Percentiles rank a stretch among this genome's conserved stretches.
Conservation (phyloP, 2,329 filamentous ascomycete genomes). For the Penicillium hordei region DNA sequence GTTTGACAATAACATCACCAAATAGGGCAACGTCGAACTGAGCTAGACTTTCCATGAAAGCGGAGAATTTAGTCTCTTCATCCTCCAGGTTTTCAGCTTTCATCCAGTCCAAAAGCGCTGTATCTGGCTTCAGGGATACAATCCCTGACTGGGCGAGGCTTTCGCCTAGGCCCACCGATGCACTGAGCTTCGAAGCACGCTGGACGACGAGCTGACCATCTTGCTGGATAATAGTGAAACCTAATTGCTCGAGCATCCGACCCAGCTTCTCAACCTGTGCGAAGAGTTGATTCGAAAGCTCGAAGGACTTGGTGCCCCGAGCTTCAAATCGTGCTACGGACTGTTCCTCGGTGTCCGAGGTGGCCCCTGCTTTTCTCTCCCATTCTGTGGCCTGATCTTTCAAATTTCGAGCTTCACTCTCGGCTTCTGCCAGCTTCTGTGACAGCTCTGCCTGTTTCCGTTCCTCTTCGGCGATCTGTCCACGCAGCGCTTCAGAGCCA, state of each 20-base stretch:
- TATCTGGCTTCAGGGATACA: conserved; percentile 53
- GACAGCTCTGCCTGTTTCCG: conserved; percentile 65
- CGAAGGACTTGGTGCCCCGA: conserved; percentile 71
- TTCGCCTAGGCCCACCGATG: conserved; percentile 37
- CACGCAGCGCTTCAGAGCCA: conserved; percentile 74
- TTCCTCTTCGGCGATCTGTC: conserved; percentile 74
- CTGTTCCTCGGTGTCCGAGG: conserved; percentile 35
- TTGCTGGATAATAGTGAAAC: conserved; percentile 76
- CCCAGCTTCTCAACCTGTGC: conserved; percentile 80
- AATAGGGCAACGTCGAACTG: conserved; percentile 83
- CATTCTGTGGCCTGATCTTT: conserved; percentile 72
- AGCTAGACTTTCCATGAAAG: conserved; percentile 71
- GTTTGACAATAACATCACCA: conserved; percentile 79
- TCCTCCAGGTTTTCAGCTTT: conserved; percentile 63
- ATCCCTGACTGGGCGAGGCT: conserved; percentile 37
- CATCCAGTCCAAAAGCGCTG: conserved; percentile 80
- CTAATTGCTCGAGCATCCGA: conserved; percentile 79
- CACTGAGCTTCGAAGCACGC: conserved; percentile 60
- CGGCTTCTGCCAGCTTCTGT: conserved; percentile 70
- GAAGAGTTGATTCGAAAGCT: conserved; percentile 80
- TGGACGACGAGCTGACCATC: conserved; percentile 73
- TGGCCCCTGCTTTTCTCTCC: conserved; percentile 56
- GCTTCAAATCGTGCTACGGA: conserved; percentile 61
- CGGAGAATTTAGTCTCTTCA: conserved; percentile 71
- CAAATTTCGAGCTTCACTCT: conserved; percentile 71